A percentile compares a stretch with the other conserved stretches of the same genome.
Conservation (phyloP, 2,329 filamentous ascomycete genomes). For the Talaromyces sp. region DNA sequence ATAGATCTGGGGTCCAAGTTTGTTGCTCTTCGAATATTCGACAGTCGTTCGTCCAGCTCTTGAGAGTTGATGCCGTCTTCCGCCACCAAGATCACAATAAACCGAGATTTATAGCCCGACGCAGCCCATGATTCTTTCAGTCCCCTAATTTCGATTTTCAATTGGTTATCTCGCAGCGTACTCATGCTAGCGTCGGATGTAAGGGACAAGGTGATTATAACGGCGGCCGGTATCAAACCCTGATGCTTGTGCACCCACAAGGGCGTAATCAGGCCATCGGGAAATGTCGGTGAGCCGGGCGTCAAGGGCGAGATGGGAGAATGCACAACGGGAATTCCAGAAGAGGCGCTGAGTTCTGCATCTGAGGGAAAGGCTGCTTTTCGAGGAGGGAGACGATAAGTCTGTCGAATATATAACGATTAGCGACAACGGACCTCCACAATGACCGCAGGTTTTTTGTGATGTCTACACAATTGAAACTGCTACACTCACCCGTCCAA, state of each 20-base stretch:
- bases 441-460: neutral
- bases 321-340: constrained; percentile 55
- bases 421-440: neutral
- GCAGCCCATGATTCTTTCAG: constrained; percentile 60
- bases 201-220: constrained; percentile 75
- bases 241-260: constrained; percentile 89
- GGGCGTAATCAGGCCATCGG: constrained; percentile 78
- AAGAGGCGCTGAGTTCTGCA: constrained; percentile 44
- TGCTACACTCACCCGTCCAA: constrained; percentile 67
- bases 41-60: constrained; percentile 68
- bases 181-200: constrained; percentile 66
- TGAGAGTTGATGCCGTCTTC: constrained; percentile 60
- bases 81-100: constrained; percentile 71
- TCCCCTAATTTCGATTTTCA: constrained; percentile 80
- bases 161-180: constrained; percentile 74
- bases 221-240: constrained; percentile 70
- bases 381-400: constrained; percentile 54
- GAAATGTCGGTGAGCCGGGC: constrained; percentile 74
- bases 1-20: constrained; percentile 77
- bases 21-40: constrained; percentile 71
- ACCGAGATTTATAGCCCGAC: constrained; percentile 64
- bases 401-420: constrained; percentile 16
- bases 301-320: constrained; percentile 89
- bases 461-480: neutral
- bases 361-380: constrained; percentile 57